Evolutionary conservation across 164 flowering plant genomes (phyloP), one percentile per base, ranked within the genome.

Genomic region (Aristolochia californica): DNA sequence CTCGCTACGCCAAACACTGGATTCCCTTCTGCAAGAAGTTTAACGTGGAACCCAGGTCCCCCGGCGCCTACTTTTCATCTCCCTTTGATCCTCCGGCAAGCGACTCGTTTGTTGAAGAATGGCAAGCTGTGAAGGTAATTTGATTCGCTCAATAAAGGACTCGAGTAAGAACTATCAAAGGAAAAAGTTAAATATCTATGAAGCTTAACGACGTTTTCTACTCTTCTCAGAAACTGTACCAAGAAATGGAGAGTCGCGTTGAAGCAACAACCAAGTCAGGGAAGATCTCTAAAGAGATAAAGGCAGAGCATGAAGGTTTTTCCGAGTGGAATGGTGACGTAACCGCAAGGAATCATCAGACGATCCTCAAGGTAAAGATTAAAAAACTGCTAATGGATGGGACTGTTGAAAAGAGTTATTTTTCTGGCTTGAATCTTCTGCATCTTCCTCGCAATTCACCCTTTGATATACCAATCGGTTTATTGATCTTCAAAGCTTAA

Each of bases 161-260:
- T n/a, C n/a, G n/a, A n/a, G n/a, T n/a, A n/a, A n/a, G n/a, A n/a
- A n/a, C n/a, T n/a, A n/a, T n/a, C n/a, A n/a, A n/a, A n/a, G n/a
- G n/a, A n/a, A n/a, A n/a, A n/a, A n/a, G n/a, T n/a, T n/a, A n/a
- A n/a, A 34, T 34, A 34, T 34, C 0, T 34, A 8, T 7, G 40
- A 34, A 34, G 10, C 40, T 34, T 34, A 15, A 30, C 3, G 44
- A 7, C 0, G 26, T 45, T 60, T 38, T 23, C n/a, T 11, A 15
- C 38, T 23, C 2, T 4, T 24, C 60, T 50, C 48, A 83, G 89
- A 70, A 72, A 72, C 47, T 82, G 45, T 82, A 75, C 24, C 66
- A 75, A 57, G 82, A 72, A 30, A 82, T 87, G 95, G 65, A 72
- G 60, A 55, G 65, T 25, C 71, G 77, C 52, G 72, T 87, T 14